Conservation (phyloP, 345 rosid species). For the Sonneratia caseolaris region DNA sequence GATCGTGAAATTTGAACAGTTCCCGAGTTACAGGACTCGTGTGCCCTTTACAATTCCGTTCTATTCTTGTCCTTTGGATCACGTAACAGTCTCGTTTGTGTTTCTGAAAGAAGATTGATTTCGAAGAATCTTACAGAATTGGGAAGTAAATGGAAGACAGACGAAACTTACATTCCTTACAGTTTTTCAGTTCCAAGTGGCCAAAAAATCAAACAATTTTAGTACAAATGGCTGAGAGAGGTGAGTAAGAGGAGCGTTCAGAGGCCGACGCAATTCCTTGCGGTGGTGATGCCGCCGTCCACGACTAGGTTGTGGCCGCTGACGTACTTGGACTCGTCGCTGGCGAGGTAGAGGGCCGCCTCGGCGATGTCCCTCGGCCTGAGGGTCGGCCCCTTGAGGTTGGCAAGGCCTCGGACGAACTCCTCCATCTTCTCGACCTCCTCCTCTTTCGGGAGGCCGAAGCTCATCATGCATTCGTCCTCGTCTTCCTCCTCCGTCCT, state of each 20-base stretch:
- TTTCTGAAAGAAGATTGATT: too few species aligned
- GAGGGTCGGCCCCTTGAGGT: conserved; percentile 10
- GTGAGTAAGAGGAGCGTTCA: background rate
- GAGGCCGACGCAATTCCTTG: conserved; percentile 14
- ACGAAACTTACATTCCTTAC: too few species aligned
- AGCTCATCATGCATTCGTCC: conserved; percentile 6
- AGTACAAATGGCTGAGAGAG: too few species aligned
- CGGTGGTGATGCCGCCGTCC: conserved; percentile 15
- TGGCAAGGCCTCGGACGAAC: conserved; percentile 8
- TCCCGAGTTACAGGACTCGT: too few species aligned
- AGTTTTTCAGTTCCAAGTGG: too few species aligned
- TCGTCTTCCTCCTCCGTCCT: conserved; percentile 2
- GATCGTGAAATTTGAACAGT: too few species aligned
- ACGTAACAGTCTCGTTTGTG: too few species aligned
- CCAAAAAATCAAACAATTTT: too few species aligned
- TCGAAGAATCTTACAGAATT: too few species aligned
- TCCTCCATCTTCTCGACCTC: conserved; percentile 17
- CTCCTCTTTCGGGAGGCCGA: conserved; percentile 1
- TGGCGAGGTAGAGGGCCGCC: conserved; percentile 15
- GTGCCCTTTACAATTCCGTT: too few species aligned
- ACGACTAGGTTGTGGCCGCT: conserved; percentile 18
- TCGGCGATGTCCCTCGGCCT: conserved; percentile 13
- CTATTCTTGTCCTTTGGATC: too few species aligned
- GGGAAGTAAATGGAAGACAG: too few species aligned
- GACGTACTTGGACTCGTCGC: conserved; percentile 19